Evolutionary conservation across 495 filamentous ascomycete genomes (phyloP).

Genomic region (Hypoxylon lenormandii): DNA sequence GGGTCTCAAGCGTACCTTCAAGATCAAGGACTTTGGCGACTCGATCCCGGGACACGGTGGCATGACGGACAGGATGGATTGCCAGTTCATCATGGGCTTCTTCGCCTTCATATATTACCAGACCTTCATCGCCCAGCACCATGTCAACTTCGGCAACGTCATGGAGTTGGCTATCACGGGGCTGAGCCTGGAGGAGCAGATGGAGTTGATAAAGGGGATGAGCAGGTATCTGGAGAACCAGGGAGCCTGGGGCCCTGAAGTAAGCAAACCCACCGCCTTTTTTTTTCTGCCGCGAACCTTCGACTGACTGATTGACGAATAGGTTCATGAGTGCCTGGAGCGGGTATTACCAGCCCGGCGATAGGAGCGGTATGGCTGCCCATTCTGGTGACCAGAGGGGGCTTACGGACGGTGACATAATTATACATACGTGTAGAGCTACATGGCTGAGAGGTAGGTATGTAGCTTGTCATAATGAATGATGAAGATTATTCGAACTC

Average conservation of each 20-base stretch:
- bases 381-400: conserved; percentile 7
- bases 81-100: conserved; percentile 99
- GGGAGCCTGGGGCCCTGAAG: conserved; percentile 73
- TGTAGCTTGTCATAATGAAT: conserved; percentile 44
- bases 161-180: conserved; percentile 90
- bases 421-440: conserved; percentile 29
- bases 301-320: background rate
- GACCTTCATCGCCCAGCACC: conserved; percentile 91
- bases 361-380: conserved; percentile 32
- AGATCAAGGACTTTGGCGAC: conserved; percentile 99
- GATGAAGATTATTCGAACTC: conserved; percentile 23
- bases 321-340: conserved; percentile 51
- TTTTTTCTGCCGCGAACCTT: background rate
- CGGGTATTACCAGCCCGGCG: conserved; percentile 37
- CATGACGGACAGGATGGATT: conserved; percentile 99
- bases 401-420: background rate
- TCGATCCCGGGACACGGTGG: conserved; percentile 97
- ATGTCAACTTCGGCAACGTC: conserved; percentile 81
- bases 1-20: conserved; percentile 97
- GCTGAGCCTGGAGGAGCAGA: conserved; percentile 82
- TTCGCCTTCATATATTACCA: conserved; percentile 99
- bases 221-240: conserved; percentile 89
- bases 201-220: conserved; percentile 86
- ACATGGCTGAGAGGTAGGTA: conserved; percentile 14
- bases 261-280: conserved; percentile 50